Evolutionary conservation across 169 alveolate species (phyloP), one percentile per base, ranked within the genome.

Genomic region (Hepatocystis sp.): DNA sequence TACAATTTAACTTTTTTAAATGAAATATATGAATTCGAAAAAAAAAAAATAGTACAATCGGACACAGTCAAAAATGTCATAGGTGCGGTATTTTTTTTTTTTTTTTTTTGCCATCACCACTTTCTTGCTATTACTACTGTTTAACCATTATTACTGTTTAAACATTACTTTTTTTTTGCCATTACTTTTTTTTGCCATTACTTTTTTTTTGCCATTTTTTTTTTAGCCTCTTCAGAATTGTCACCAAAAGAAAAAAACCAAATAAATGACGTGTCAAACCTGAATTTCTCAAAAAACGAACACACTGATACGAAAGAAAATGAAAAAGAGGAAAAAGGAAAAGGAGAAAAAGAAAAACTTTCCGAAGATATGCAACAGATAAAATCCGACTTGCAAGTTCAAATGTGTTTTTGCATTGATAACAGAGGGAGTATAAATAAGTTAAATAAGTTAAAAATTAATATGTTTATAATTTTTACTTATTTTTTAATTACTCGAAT

Each of bases 401-500:
- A 71, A 55, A 71, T 71, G 68, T 71, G 86, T 21, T 40, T 71
- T 13, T 71, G 86, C 27, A 23, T 71, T 27, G 86, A 71, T 49
- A 71, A 71, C 40, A n/a, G 86, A 32, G 86, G 71, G 4, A 71
- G 86, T 51, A 47, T 58, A 21, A 56, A 55, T 34, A 71, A 71
- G 27, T 56, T 71, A 61, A 51, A 49, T 49, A 34, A 34, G 44
- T 17, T 23, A 0, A 44, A 71, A 19, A 71, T 71, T n/a, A 44
- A 2, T 23, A 49, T 17, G 13, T 36, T 56, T 13, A 56, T 56
- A 23, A 21, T 56, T 10, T 56, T 71, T 19, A 32, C 67, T 40
- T 71, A 71, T 25, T 58, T 71, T 40, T 23, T 71, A 49, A 71
- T 71, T 34, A 71, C 71, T 7, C 86, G 86, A 23, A 71, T 71